Conservation (phyloP, 129 eudicot genomes). For the Flaveria robusta region DNA sequence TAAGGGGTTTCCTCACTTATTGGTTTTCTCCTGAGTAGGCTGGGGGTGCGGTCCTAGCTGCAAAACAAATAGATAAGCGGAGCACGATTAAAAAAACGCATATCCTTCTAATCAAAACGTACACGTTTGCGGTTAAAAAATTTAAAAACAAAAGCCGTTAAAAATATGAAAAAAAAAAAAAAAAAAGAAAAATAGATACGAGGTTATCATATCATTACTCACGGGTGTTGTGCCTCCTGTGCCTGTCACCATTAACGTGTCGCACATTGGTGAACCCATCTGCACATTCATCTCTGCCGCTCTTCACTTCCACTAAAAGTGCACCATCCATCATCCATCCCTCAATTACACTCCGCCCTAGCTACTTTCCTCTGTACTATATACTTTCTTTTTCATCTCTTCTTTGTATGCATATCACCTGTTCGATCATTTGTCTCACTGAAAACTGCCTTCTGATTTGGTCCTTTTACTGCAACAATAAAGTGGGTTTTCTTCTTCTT, state of each 20-base stretch:
- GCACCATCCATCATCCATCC: slow-evolving; percentile 1
- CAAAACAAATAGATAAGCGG: no score
- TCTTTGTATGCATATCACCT: slow-evolving; percentile 12
- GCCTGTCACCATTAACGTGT: slow-evolving; percentile 11
- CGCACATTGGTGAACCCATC: slow-evolving; percentile 10
- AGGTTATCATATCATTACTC: background rate
- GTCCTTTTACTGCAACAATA: background rate
- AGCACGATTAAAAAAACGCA: no score
- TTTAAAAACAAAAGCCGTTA: no score
- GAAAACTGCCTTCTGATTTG: background rate
- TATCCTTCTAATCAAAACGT: no score
- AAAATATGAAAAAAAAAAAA: no score
- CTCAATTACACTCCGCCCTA: background rate
- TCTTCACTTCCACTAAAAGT: no score
- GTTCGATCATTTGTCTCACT: slow-evolving; percentile 23
- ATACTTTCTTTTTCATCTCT: background rate
- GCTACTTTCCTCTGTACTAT: background rate
- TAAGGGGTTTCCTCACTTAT: no score
- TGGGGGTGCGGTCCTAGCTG: no score
- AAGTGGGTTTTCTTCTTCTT: background rate
- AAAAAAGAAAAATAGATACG: no score
- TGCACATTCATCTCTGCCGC: background rate
- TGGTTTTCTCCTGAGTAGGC: no score
- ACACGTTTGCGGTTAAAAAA: no score
- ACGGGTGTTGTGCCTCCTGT: background rate